Conservation (phyloP, 805 yeast species). For the Zygosaccharomyces rouxii region DNA sequence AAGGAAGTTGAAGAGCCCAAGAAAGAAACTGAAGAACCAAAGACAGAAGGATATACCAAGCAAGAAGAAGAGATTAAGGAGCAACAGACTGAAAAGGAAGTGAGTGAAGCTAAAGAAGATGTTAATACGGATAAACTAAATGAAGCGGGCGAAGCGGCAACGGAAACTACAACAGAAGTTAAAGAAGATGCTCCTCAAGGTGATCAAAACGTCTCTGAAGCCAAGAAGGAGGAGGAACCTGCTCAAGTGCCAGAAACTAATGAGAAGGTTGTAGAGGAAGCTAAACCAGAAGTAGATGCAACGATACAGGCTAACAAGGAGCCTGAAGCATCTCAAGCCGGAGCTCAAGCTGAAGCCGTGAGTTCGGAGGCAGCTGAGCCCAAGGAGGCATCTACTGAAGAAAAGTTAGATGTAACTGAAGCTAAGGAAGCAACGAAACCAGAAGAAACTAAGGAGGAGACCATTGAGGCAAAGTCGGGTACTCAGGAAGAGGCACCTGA, state of each 20-base stretch:
- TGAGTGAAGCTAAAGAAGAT: slow-evolving; percentile 7
- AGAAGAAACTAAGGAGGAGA: slow-evolving; percentile 9
- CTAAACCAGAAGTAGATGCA: neutral
- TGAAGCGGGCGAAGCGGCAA: slow-evolving; percentile 5
- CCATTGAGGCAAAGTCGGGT: slow-evolving; percentile 9
- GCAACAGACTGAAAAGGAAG: slow-evolving; percentile 4
- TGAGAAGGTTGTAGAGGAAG: slow-evolving; percentile 1
- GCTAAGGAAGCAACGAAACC: slow-evolving; percentile 11
- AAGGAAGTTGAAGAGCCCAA: neutral
- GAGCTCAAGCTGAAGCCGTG: too few relatives aligned
- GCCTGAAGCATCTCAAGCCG: slow-evolving; percentile 2
- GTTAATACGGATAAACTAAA: slow-evolving; percentile 11
- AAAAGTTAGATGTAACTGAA: neutral
- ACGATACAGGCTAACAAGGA: neutral
- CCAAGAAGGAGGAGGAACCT: neutral
- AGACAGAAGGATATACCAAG: neutral
- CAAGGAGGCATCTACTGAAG: too few relatives aligned
- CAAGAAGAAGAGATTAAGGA: slow-evolving; percentile 11
- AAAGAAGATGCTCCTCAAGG: neutral
- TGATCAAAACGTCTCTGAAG: neutral
- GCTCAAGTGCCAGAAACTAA: slow-evolving; percentile 6
- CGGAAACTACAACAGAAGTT: slow-evolving; percentile 8
- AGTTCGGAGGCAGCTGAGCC: too few relatives aligned
- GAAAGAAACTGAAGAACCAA: neutral
- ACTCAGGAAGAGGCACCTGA: slow-evolving; percentile 17